Evolutionary conservation across 768 basidiomycete genomes (phyloP), one percentile per base, ranked within the genome.

Genomic region (Suillus brevipes): DNA sequence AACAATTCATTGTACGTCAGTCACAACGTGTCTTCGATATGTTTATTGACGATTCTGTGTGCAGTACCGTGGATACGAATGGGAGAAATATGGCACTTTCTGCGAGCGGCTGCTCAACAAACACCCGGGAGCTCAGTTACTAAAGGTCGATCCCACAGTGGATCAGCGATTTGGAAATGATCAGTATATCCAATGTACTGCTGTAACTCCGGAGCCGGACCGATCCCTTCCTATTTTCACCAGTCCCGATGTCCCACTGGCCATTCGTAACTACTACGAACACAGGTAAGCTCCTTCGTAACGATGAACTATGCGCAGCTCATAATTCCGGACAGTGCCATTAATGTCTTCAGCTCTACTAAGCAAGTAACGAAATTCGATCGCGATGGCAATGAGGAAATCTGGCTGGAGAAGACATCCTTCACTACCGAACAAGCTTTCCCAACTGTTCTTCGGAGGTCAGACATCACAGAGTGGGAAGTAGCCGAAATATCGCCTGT

Each of bases 101-200:
- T 94, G 93, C 77, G 95, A 98, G 75, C 82, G 91, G 43, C 92
- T 97, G 88, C 86, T 95, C 62, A 90, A 88, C 76, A 97, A 96
- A 74, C 92, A 95, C 76, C 89, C 92, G 4, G 88, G 88, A 25
- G 92, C 95, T 6, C 90, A 90, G 64, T 76, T 97, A 12, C 78
- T 97, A 56, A 92, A 89, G 72, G 82, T 80, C 2, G 91, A 96
- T 57, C 93, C 95, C 4, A 83, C 89, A 14, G 89, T 89, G 9
- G 92, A 95, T 67, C 83, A 94, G 63, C 88, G 90, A 25, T 90
- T 86, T 69, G 91, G 92, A 31, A 85, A 80, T 57, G 90, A 89
- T 52, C 92, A 92, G 68, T 93, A 89, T 75, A 94, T 98, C 61
- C 95, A 97, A 77, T 92, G 96, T 71, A 92, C 88, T 2, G 83